phyloP scores from a whole-genome alignment of 164 flowering plant genomes.

The Dillenia turbinata region DNA sequence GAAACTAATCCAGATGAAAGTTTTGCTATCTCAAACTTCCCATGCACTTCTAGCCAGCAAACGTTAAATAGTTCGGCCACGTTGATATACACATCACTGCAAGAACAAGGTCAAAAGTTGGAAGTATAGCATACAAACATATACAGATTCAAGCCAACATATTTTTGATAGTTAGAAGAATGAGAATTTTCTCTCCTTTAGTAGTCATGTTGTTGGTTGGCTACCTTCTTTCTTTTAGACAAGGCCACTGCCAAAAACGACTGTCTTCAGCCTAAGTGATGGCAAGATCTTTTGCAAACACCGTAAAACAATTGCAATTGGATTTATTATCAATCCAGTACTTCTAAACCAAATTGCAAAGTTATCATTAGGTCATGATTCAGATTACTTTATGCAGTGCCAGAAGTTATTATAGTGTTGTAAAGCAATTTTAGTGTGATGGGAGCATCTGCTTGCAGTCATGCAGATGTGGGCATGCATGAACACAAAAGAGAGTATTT shows the following conservation, averaged over 20 bases:
- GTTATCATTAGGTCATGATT: background rate
- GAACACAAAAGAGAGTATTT: background rate
- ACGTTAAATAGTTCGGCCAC: conserved; percentile 59
- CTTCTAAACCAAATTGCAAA: conserved; percentile 26
- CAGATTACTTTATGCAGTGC: background rate
- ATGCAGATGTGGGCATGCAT: too few relatives aligned
- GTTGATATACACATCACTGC: conserved; percentile 35
- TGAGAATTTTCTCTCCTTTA: background rate
- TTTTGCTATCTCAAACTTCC: conserved; percentile 35
- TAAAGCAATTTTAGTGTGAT: too few relatives aligned
- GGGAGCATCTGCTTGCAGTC: too few relatives aligned
- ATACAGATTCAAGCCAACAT: too few relatives aligned
- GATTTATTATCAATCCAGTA: conserved; percentile 53
- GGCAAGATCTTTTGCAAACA: conserved; percentile 51
- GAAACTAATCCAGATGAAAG: conserved; percentile 48
- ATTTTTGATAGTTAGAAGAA: background rate
- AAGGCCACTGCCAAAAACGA: conserved; percentile 53
- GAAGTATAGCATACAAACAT: background rate
- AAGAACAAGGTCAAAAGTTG: conserved; percentile 1
- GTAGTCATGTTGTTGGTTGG: too few relatives aligned
- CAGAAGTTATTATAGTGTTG: background rate
- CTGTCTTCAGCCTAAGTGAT: conserved; percentile 67
- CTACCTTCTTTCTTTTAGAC: conserved; percentile 27
- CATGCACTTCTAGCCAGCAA: conserved; percentile 77
- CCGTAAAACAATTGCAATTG: conserved; percentile 51